Conservation (phyloP, 2,329 filamentous ascomycete genomes). For the Atkinsonella hypoxylon region DNA sequence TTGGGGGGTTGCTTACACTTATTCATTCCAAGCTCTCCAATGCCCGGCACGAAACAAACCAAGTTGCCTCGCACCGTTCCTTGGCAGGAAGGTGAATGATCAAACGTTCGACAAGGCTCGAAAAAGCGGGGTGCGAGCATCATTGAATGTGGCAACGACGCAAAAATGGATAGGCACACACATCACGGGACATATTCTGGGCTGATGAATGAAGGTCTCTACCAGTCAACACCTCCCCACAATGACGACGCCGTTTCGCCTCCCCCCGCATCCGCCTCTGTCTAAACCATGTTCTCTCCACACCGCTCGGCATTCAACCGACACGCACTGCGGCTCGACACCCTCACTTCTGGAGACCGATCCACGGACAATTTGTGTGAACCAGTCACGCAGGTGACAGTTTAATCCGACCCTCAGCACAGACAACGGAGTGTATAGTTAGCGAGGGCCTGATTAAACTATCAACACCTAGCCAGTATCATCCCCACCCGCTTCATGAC, state of each 20-base stretch:
- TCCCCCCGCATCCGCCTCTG: neutral
- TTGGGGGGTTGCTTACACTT: neutral
- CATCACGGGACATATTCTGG: neutral
- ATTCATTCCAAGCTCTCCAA: neutral
- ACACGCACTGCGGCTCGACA: neutral
- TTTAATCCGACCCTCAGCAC: too few species aligned
- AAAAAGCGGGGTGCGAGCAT: neutral
- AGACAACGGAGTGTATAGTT: too few species aligned
- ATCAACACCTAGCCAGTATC: too few species aligned
- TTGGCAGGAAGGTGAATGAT: neutral
- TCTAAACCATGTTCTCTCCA: neutral
- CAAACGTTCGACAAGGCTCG: neutral
- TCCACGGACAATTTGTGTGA: too few species aligned
- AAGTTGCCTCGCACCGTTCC: neutral
- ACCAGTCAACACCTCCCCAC: neutral
- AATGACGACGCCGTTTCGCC: neutral
- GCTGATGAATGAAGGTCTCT: neutral
- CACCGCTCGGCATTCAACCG: too few species aligned
- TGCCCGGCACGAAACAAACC: neutral
- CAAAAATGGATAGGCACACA: neutral
- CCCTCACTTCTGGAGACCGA: too few species aligned
- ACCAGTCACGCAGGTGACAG: too few species aligned
- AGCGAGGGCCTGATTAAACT: too few species aligned
- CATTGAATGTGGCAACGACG: neutral
- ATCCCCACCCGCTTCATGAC: neutral